Conservation (phyloP, 1,284 basidiomycete species). For the Golubevia pallescens region DNA sequence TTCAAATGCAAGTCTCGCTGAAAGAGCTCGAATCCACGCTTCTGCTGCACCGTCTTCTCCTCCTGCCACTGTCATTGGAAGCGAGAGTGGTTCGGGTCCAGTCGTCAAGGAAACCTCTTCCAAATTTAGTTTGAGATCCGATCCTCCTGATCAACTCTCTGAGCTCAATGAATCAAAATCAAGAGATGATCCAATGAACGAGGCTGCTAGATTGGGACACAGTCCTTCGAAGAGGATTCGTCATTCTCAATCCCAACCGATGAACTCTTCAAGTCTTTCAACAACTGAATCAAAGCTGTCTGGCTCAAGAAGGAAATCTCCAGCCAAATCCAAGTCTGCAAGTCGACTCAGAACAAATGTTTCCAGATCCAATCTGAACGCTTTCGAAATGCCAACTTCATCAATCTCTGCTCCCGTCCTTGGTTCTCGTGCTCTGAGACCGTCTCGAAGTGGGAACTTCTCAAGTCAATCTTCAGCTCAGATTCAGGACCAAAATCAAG, state of each 20-base stretch:
- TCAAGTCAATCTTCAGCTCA: background rate
- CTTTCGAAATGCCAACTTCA: background rate
- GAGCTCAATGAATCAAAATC: background rate
- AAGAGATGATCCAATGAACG: background rate
- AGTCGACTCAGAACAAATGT: background rate
- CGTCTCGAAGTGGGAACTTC: background rate
- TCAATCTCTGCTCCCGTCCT: background rate
- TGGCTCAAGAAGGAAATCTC: background rate
- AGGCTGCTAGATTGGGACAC: background rate
- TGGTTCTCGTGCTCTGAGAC: background rate
- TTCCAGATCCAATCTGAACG: background rate
- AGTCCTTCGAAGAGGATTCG: background rate
- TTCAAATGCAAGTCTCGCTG: background rate
- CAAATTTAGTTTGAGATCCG: background rate
- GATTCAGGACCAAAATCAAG: too few relatives aligned
- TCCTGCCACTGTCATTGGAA: background rate
- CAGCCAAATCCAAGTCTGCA: background rate
- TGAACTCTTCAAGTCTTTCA: background rate
- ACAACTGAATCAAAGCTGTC: background rate
- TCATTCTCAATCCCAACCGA: background rate
- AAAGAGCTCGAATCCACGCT: conserved; percentile 8
- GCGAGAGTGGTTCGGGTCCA: background rate
- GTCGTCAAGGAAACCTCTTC: background rate
- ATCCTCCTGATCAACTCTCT: background rate
- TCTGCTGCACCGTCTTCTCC: conserved; percentile 3